Conservation (phyloP, 345 rosid species). For the Cardiospermum halicacabum region DNA sequence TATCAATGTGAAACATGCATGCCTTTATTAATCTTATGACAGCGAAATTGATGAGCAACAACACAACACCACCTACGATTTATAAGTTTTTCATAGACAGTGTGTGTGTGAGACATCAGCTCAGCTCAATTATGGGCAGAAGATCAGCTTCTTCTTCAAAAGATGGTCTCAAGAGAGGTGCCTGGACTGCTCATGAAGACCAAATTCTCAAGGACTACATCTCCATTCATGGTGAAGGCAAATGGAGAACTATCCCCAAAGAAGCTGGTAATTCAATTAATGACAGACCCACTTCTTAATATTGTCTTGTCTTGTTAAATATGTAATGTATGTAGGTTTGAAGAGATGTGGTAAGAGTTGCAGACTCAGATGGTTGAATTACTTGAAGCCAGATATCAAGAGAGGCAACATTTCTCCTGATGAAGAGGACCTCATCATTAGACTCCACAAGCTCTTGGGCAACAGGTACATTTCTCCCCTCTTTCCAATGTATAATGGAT, state of each 20-base stretch:
- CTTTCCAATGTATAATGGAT: too few relatives aligned
- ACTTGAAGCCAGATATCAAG: conserved; percentile 38
- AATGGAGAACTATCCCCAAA: conserved; percentile 22
- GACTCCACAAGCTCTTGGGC: conserved; percentile 36
- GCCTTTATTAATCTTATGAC: background rate
- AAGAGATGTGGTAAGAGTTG: conserved; percentile 42
- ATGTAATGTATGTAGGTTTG: conserved; percentile 4
- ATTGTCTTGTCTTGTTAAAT: background rate
- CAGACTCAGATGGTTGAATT: conserved; percentile 39
- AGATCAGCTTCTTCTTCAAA: conserved; percentile 14
- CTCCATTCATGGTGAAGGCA: conserved; percentile 17
- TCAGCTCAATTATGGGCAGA: conserved; percentile 11
- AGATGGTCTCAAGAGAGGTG: conserved; percentile 17
- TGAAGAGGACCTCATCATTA: conserved; percentile 40
- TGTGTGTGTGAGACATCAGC: background rate
- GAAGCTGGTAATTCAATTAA: conserved; percentile 7
- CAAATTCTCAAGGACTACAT: conserved; percentile 16
- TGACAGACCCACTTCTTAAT: too few relatives aligned
- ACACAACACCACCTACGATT: background rate
- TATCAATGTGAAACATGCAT: background rate
- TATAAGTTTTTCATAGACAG: background rate
- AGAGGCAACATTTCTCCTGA: conserved; percentile 35
- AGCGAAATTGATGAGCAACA: background rate
- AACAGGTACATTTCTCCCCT: conserved; percentile 17
- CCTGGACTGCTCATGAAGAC: conserved; percentile 21